Evolutionary conservation across 495 filamentous ascomycete species (phyloP).

Genomic region (Talaromyces proteolyticus): DNA sequence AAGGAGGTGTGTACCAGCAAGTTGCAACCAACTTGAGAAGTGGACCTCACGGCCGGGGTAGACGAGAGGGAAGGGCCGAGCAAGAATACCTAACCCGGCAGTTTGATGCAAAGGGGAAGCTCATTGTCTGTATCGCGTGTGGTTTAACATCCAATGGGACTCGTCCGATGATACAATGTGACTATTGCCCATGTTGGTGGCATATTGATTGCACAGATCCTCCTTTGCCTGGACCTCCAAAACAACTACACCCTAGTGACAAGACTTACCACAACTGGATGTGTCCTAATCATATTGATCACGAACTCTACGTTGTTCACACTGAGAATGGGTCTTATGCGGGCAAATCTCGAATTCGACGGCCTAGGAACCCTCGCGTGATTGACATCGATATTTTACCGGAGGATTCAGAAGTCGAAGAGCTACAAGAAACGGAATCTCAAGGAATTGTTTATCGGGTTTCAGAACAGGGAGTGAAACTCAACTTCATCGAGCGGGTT

Average conservation of each 20-base stretch:
- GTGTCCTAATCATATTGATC: conserved; percentile 81
- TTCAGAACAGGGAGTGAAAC: conserved; percentile 66
- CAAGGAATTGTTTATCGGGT: conserved; percentile 60
- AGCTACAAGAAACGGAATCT: conserved; percentile 43
- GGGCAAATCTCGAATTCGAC: conserved; percentile 44
- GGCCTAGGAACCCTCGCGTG: conserved; percentile 56
- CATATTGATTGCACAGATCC: conserved; percentile 90
- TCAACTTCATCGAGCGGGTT: conserved; percentile 57
- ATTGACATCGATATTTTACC: conserved; percentile 68
- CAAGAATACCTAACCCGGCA: conserved; percentile 60
- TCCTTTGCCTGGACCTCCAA: conserved; percentile 72
- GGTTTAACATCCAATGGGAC: conserved; percentile 48
- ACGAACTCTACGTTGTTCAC: conserved; percentile 37
- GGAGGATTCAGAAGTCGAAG: conserved; percentile 49
- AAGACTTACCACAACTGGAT: conserved; percentile 64
- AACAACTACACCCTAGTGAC: conserved; percentile 28
- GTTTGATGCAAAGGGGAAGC: conserved; percentile 59
- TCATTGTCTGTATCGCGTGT: conserved; percentile 68
- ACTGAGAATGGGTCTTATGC: conserved; percentile 44
- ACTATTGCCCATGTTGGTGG: conserved; percentile 73
- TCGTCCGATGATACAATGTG: conserved; percentile 70
- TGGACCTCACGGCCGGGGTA: conserved; percentile 27
- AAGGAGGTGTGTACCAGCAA: conserved; percentile 77
- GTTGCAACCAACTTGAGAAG: conserved; percentile 17
- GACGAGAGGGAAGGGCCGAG: conserved; percentile 52